A percentile compares a stretch with the other conserved stretches of the same genome.
Conservation (phyloP, 305 asterid genomes). For the Fraxinus floribunda region DNA sequence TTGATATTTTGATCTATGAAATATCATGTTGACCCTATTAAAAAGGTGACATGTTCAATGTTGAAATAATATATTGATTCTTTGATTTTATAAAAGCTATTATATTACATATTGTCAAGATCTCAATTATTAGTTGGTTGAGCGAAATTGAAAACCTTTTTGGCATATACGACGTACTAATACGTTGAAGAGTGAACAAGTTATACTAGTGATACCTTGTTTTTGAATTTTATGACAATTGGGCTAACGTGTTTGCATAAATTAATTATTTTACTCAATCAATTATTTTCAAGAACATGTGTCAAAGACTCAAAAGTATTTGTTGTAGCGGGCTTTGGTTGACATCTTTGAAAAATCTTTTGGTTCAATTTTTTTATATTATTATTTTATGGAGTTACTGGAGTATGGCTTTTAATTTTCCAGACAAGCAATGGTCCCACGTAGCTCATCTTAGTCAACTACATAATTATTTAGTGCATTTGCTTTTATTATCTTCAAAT, state of each 20-base stretch:
- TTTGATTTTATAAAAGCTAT: background rate
- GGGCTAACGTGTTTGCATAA: background rate
- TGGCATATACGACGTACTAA: no score
- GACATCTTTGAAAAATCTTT: background rate
- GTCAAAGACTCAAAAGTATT: background rate
- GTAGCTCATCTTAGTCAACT: background rate
- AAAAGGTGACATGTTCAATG: background rate
- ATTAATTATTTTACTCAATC: background rate
- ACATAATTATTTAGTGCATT: no score
- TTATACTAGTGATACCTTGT: background rate
- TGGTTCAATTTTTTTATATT: background rate
- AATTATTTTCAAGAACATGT: no score
- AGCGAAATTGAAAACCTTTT: background rate
- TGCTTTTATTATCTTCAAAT: background rate
- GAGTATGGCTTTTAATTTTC: background rate
- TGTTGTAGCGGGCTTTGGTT: background rate
- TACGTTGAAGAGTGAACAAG: background rate
- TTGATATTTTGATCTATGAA: background rate
- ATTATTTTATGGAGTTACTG: no score
- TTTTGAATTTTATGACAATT: background rate
- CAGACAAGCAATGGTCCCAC: background rate
- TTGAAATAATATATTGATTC: background rate
- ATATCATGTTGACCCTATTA: background rate
- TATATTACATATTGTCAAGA: background rate
- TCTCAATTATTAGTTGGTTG: background rate